Base-by-base conservation (phyloP, 2,329 filamentous ascomycete species). In the Fusarium equiseti region DNA sequence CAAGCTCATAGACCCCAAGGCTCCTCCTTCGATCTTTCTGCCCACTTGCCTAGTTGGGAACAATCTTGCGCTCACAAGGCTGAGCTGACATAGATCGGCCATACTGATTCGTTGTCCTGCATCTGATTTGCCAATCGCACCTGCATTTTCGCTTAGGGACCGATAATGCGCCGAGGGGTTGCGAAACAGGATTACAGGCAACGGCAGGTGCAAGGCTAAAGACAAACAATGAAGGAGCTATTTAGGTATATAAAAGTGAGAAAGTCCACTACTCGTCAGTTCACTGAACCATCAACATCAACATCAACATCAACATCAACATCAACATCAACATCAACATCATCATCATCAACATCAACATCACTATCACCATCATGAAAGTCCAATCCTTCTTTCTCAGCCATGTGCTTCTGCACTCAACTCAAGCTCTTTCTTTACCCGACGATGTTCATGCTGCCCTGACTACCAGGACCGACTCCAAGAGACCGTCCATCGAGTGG, bases 361-460 rank as follows among this genome's bases (percentile, higher is more conserved):
- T 16, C 20, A 13, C 26, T 18, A 15, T 16, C 6, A 10, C 6
- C 8, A 63, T 9, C 29, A 68, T 68, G 65, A 68, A 46, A 27
- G 22, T 44, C 10, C 22, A 50, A 12, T 20, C 16, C 11, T 4
- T 57, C 20, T 22, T 68, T 12, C 15, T 68, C 0, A 15, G 63
- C 7, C 38, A 31, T 24, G 35, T 68, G 9, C 42, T 68, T 9
- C 5, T 68, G 2, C 20, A 44, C 6, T 44, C 22, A 13, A 13
- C 29, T 11, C 20, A 52, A 4, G 65, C 63, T 8, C 44, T 60
- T 3, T 45, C 52, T 10, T 9, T 68, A 18, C 63, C 58, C 8
- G 31, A 38, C 8, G 31, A 57, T 24, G 20, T 24, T 4, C 22
- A 22, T 6, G 7, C 18, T 5, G 8, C 40, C 2, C 1, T 52